phyloP scores from a whole-genome alignment of 768 basidiomycete species.

The Lentinula edodes region DNA sequence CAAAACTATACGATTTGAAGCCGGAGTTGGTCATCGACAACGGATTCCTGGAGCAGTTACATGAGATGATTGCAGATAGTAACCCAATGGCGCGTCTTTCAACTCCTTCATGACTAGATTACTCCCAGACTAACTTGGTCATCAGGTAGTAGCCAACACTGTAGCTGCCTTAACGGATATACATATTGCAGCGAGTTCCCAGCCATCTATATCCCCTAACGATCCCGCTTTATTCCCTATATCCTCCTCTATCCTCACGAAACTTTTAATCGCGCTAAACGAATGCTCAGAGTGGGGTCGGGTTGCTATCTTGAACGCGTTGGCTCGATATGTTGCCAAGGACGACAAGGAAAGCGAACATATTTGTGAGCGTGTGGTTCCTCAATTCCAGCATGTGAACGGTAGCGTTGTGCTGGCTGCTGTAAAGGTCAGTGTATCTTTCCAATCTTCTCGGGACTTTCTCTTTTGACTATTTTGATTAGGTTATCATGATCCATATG shows the following conservation, averaged over 20 bases:
- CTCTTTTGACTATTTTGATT: background rate
- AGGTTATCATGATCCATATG: conserved; percentile 99
- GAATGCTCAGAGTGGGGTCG: conserved; percentile 99
- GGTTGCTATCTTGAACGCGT: conserved; percentile 84
- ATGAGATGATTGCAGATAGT: conserved; percentile 91
- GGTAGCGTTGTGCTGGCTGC: conserved; percentile 96
- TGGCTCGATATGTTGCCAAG: conserved; percentile 74
- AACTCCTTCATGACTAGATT: background rate
- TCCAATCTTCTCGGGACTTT: background rate
- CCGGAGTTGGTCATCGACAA: conserved; percentile 93
- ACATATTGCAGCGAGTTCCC: conserved; percentile 62
- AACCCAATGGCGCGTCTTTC: conserved; percentile 85
- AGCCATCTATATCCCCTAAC: conserved; percentile 45
- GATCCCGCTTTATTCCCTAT: conserved; percentile 75
- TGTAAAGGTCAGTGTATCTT: conserved; percentile 60
- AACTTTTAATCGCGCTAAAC: conserved; percentile 90
- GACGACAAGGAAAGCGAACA: conserved; percentile 97
- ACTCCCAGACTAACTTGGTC: background rate
- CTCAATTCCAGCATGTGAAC: conserved; percentile 97
- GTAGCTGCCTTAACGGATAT: conserved; percentile 92
- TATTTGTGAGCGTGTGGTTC: conserved; percentile 96
- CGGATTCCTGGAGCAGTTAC: conserved; percentile 83
- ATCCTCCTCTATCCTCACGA: conserved; percentile 77
- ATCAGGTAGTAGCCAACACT: conserved; percentile 94
- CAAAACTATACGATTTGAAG: conserved; percentile 96